A percentile compares a stretch with the other conserved stretches of the same genome.
Evolutionary conservation across 2,329 filamentous ascomycete species (phyloP).

Genomic region (Thielaviopsis euricoi): DNA sequence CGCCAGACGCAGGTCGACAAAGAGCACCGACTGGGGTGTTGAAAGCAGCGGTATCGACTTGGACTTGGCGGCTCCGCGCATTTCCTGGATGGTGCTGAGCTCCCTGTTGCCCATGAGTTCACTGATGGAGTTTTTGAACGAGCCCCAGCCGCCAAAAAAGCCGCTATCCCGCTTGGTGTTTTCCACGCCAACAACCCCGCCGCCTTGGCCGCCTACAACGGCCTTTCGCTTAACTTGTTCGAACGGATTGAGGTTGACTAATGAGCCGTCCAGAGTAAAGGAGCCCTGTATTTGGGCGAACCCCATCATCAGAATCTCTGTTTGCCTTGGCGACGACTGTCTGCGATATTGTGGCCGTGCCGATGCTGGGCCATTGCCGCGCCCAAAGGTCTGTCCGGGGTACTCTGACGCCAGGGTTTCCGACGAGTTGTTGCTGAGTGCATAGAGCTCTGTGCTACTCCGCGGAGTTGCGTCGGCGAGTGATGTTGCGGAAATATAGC

Average conservation of each 20-base stretch:
- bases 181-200: conserved; percentile 71
- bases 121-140: conserved; percentile 71
- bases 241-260: conserved; percentile 78
- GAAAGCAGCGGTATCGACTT: conserved; percentile 83
- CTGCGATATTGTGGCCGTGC: conserved; percentile 29
- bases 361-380: conserved; percentile 17
- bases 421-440: conserved; percentile 82
- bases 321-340: conserved; percentile 31
- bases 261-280: conserved; percentile 78
- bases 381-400: conserved; percentile 31
- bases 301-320: conserved; percentile 91
- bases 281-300: conserved; percentile 89
- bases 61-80: conserved; percentile 73
- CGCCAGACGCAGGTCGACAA: conserved; percentile 75
- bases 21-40: conserved; percentile 87
- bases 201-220: conserved; percentile 72
- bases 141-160: conserved; percentile 71
- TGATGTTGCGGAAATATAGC: conserved; percentile 50
- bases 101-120: conserved; percentile 76
- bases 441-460: conserved; percentile 90
- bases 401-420: conserved; percentile 91
- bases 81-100: conserved; percentile 86
- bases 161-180: conserved; percentile 57
- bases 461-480: conserved; percentile 48
- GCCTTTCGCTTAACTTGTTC: conserved; percentile 93